Evolutionary conservation across 106 monocot species (phyloP), one percentile per base, ranked within the genome.

Genomic region (Phalaenopsis equestris): DNA sequence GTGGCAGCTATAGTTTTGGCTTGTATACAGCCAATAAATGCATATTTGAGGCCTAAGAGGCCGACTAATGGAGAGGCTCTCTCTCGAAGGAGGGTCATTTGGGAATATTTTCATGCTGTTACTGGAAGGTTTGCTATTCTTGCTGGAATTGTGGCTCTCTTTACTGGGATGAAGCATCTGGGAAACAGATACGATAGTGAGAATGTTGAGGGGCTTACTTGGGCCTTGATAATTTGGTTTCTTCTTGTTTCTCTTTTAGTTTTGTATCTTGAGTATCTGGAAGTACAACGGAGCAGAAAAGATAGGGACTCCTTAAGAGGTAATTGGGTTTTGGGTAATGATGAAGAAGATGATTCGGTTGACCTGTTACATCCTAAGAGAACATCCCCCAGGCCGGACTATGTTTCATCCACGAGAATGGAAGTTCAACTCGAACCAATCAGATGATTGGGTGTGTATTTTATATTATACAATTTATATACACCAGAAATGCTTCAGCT

Each of bases 361-460:
- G 92, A 98, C 89, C 86, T 98, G 73, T 83, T 98, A 82, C 84
- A 80, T 77, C 75, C 87, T 10, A 89, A 84, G 48, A 82, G 87
- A 83, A 86, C 67, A 56, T 79, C 42, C 72, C 8, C 78, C 77
- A 87, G 85, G 61, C 17, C 72, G 75, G 87, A 90, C 23, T 86
- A 76, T 79, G 77, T 83, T 55, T 23, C 81, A 77, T 80, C 88
- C 64, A 82, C 81, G 24, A 83, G 88, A 81, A 93, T 91, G 93
- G 96, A 96, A 90, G 86, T 96, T 49, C 93, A 96, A 78, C 90
- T 96, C 52, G 96, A 96, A 82, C 93, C 96, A 72, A 72, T 96
- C 41, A 83, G 47, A 80, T 87, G 88, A 93, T 96, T 81, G 84
- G 55, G 43, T 57, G 55, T 15, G n/a, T 56, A 42, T 67, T 76